phyloP scores from a whole-genome alignment of 768 basidiomycete genomes.

The Mycena kentingensis region DNA sequence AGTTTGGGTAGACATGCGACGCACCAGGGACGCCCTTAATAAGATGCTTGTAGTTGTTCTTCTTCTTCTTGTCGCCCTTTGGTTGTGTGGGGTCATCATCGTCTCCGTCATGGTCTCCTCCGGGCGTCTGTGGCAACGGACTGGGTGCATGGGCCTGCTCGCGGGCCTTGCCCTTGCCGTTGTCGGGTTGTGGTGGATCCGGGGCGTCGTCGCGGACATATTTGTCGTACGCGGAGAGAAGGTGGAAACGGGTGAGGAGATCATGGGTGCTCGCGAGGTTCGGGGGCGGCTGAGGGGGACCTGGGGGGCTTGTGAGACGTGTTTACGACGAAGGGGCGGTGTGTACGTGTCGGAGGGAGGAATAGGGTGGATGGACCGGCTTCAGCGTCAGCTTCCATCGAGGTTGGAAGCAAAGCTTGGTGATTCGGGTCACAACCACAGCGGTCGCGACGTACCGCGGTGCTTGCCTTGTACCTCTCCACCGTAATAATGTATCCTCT shows the following conservation, averaged over 20 bases:
- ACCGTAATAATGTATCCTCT: too few species aligned
- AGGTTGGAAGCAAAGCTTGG: neutral
- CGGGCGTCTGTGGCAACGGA: conserved; percentile 36
- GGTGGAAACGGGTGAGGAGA: conserved; percentile 69
- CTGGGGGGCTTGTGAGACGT: neutral
- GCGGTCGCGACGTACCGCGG: too few species aligned
- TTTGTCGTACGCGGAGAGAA: conserved; percentile 77
- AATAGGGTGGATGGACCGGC: conserved; percentile 18
- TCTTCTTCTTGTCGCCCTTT: conserved; percentile 70
- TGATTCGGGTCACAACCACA: neutral
- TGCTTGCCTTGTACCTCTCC: too few species aligned
- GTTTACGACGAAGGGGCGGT: too few species aligned
- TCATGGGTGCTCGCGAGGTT: conserved; percentile 77
- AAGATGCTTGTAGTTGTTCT: conserved; percentile 75
- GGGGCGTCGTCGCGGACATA: conserved; percentile 58
- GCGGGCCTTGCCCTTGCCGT: conserved; percentile 54
- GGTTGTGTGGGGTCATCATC: conserved; percentile 56
- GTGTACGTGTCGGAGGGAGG: conserved; percentile 13
- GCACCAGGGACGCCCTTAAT: conserved; percentile 74
- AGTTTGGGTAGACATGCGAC: conserved; percentile 27
- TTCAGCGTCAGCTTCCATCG: neutral
- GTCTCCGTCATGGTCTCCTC: conserved; percentile 43
- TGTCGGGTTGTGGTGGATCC: conserved; percentile 35
- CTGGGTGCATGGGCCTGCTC: conserved; percentile 28
- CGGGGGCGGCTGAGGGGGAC: conserved; percentile 40